Conservation (phyloP, 2,329 filamentous ascomycete genomes). For the Davidsoniella eucalypti region DNA sequence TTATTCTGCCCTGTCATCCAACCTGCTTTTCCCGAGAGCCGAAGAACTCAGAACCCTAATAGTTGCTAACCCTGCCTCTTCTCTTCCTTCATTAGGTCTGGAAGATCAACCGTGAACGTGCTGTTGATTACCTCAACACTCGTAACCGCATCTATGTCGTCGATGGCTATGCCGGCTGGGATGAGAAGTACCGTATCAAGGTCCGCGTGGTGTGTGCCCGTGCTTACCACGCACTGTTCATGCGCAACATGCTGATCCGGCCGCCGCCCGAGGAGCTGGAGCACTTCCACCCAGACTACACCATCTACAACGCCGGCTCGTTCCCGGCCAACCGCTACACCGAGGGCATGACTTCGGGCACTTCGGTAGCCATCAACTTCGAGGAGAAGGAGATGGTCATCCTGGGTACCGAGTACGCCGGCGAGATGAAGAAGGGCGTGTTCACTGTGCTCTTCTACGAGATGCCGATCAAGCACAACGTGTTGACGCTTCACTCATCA, state of each 20-base stretch:
- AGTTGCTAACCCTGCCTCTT: conserved; percentile 4
- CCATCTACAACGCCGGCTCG: conserved; percentile 97
- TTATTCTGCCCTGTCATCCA: background rate
- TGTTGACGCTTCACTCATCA: conserved; percentile 93
- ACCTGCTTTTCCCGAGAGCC: background rate
- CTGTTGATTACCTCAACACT: conserved; percentile 97
- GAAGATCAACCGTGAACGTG: conserved; percentile 98
- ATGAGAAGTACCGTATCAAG: conserved; percentile 92
- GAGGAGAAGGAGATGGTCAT: conserved; percentile 99
- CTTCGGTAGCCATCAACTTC: conserved; percentile 97
- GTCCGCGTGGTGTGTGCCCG: conserved; percentile 97
- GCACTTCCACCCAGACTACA: conserved; percentile 97
- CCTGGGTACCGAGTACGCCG: conserved; percentile 94
- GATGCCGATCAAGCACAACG: conserved; percentile 99
- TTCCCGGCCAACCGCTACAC: conserved; percentile 99
- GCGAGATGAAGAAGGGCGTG: conserved; percentile 95
- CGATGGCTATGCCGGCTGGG: conserved; percentile 95
- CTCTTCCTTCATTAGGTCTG: conserved; percentile 58
- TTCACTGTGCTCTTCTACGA: conserved; percentile 99
- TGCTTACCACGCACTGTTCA: conserved; percentile 98
- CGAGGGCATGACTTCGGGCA: conserved; percentile 95
- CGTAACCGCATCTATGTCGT: conserved; percentile 97
- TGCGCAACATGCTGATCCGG: conserved; percentile 99
- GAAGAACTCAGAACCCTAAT: background rate
- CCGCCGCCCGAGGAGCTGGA: conserved; percentile 81